Evolutionary conservation across 83 land plant genomes (phyloP).

Genomic region (Picea abies): DNA sequence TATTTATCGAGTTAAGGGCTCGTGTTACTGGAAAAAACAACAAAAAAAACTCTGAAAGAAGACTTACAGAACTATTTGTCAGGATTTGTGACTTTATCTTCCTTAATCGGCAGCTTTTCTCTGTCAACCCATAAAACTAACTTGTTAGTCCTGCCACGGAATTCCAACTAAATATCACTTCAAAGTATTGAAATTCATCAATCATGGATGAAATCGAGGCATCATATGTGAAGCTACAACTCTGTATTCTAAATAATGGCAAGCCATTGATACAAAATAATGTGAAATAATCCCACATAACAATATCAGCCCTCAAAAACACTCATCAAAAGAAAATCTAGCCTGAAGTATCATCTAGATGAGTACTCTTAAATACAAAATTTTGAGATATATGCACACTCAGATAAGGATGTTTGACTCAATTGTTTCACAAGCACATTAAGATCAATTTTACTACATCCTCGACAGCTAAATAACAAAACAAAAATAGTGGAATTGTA

Average conservation of each 20-base stretch:
- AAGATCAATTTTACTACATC: background rate
- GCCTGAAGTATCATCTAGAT: background rate
- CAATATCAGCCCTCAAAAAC: background rate
- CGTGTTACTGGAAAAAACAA: background rate
- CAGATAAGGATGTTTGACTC: background rate
- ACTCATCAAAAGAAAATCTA: background rate
- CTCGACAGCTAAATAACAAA: background rate
- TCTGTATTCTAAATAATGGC: background rate
- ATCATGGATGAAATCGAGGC: background rate
- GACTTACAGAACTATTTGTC: conserved; percentile 71
- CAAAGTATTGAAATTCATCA: conserved; percentile 5
- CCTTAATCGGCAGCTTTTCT: conserved; percentile 49
- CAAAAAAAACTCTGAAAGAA: background rate
- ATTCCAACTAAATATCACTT: background rate
- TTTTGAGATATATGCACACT: background rate
- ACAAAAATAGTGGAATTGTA: background rate
- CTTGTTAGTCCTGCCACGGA: no score
- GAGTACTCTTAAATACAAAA: background rate
- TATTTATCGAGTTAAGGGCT: background rate
- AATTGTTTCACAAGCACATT: background rate
- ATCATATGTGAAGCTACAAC: background rate
- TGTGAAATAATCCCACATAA: background rate
- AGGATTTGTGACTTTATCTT: conserved; percentile 62
- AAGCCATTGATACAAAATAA: no score
- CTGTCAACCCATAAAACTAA: conserved; percentile 22